phyloP scores from a whole-genome alignment of 1,284 basidiomycete genomes.

The Porphyrellus sp. region DNA sequence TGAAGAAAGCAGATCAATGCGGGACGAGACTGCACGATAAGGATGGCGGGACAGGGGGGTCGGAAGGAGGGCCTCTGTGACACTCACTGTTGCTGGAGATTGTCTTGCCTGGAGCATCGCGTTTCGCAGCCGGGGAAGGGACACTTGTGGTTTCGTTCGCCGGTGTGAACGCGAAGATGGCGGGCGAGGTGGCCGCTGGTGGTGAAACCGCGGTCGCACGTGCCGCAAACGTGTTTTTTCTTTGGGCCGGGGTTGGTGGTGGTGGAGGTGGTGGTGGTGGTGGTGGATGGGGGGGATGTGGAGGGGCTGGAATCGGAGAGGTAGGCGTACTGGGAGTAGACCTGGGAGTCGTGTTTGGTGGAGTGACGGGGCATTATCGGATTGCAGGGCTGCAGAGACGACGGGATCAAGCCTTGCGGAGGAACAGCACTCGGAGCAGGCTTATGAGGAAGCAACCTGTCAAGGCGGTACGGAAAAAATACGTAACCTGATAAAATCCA shows the following conservation, averaged over 20 bases:
- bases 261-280: neutral
- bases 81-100: constrained; percentile 78
- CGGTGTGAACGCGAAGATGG: constrained; percentile 79
- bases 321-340: constrained; percentile 25
- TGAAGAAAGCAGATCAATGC: constrained; percentile 8
- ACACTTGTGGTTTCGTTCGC: constrained; percentile 77
- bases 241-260: constrained; percentile 31
- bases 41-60: constrained; percentile 3
- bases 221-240: constrained; percentile 62
- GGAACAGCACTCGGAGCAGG: constrained; percentile 27
- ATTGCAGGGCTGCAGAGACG: constrained; percentile 31
- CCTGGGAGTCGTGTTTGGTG: constrained; percentile 26
- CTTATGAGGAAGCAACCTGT: constrained; percentile 35
- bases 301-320: constrained; percentile 30
- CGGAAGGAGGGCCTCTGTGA: neutral
- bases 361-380: constrained; percentile 31
- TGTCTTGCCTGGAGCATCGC: constrained; percentile 76
- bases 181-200: constrained; percentile 82
- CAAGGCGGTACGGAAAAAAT: constrained; percentile 38
- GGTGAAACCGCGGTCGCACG: constrained; percentile 72
- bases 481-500: constrained; percentile 27
- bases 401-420: constrained; percentile 29
- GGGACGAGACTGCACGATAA: neutral
- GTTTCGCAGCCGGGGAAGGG: constrained; percentile 82
- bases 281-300: constrained; percentile 19